Base-by-base conservation (phyloP, 805 yeast genomes). In the Ascoidea rubescens region DNA sequence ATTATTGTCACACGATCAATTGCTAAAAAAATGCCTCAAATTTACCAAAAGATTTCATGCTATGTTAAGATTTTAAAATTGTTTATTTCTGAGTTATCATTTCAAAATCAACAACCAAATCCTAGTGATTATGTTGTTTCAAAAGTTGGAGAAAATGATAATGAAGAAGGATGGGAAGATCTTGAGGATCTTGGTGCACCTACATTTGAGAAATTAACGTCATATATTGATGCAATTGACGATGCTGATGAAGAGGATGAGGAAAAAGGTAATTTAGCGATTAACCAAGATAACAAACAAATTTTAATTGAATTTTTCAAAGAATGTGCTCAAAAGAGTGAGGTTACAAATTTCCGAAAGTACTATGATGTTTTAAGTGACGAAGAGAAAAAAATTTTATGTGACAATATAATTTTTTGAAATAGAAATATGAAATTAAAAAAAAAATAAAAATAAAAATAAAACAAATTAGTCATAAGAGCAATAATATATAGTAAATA, bases 1-100 rank as follows among this genome's bases (percentile, higher is more conserved):
- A 58, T 78, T n/a, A 89, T 91, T 43, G 69, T 87, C 4, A 91
- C 98, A 0, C 77, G 98, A 61, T 87, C 96, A 0, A 85, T 82
- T 83, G 79, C 95, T 4, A 80, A 77, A 58, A 65, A 66, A 14
- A 72, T 80, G 74, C 84, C 86, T 0, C 75, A 78, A 50, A 65
- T 72, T 58, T 87, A 75, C 58, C 78, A 85, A 0, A 79, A 75
- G 60, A 72, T 89, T 1, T 71, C 90, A 0, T 86, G 87, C 0
- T 76, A 83, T 14, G 71, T 73, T 46, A 89, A 87, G 61, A 87
- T 91, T 28, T 62, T 88, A 48, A 84, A 84, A 60, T 67, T 90
- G 28, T 72, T 91, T 49, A 63, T 83, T 4, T 70, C 77, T 32
- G 98, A 91, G 62, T 69, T 89, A 49, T 73, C 72, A 30, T 79